phyloP scores from a whole-genome alignment of 148 eudicot genomes.

The Chenopodium quinoa region DNA sequence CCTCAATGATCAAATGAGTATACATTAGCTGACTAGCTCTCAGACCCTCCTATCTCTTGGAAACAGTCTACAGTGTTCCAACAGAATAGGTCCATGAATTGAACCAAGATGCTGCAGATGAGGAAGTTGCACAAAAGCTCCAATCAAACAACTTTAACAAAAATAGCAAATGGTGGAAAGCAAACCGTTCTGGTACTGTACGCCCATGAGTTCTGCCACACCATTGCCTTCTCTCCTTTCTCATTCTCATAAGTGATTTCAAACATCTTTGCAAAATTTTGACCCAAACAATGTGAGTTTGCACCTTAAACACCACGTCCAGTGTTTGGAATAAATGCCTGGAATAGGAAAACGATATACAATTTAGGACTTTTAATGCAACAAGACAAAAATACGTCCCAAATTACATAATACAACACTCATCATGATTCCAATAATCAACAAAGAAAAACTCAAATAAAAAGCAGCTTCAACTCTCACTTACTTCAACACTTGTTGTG shows the following conservation, averaged over 20 bases:
- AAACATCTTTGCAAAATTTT: conserved; percentile 98
- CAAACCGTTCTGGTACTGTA: conserved; percentile 87
- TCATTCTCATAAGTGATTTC: conserved; percentile 90
- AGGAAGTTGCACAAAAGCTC: background rate
- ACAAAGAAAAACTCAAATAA: background rate
- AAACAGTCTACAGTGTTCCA: no score
- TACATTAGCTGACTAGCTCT: no score
- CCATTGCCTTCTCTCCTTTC: conserved; percentile 80
- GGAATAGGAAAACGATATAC: conserved; percentile 16
- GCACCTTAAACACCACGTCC: conserved; percentile 99
- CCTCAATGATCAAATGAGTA: no score
- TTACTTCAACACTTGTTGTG: conserved; percentile 89
- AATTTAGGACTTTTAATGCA: background rate
- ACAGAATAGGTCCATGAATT: background rate
- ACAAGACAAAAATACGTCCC: background rate
- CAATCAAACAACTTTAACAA: background rate
- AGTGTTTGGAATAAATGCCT: conserved; percentile 93
- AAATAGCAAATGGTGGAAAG: background rate
- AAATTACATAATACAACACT: background rate
- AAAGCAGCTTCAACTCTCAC: background rate
- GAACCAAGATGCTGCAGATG: background rate
- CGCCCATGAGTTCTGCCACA: conserved; percentile 99
- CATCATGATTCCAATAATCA: background rate
- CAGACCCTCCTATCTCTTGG: no score
- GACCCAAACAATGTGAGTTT: conserved; percentile 95